These are phyloP conservation scores for Eimeria necatrix DNA, from an alignment of 169 alveolate species.

Conservation along the genomic window DNA sequence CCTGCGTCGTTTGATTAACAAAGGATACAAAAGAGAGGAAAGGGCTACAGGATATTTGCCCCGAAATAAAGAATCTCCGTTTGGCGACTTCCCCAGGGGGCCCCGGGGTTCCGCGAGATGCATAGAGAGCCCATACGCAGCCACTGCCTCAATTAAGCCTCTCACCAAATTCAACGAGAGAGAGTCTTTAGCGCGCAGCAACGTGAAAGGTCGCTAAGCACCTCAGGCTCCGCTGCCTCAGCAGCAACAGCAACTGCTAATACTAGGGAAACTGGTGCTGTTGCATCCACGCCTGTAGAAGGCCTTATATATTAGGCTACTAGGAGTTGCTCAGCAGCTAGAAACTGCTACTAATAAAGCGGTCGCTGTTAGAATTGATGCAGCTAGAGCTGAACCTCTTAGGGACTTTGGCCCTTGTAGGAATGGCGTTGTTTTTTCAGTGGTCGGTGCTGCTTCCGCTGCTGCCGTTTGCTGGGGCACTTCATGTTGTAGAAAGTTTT, in stretches of 20 bases:
- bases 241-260: conserved; percentile 84
- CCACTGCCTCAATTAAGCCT: conserved; percentile 4
- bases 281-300: no score
- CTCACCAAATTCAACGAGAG: conserved; percentile 65
- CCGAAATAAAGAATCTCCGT: conserved; percentile 92
- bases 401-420: no score
- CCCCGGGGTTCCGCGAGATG: conserved; percentile 83
- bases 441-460: not conserved
- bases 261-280: not conserved
- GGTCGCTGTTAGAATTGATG: not conserved
- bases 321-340: no score
- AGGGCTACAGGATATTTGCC: conserved; percentile 85
- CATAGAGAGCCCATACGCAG: conserved; percentile 69
- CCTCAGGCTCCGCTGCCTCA: conserved; percentile 68
- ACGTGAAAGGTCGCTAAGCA: not conserved
- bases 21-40: conserved; percentile 29
- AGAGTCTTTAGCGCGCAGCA: not conserved
- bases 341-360: not conserved
- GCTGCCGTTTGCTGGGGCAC: not conserved
- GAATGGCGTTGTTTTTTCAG: not conserved
- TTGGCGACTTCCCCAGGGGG: conserved; percentile 95
- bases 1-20: conserved; percentile 46
- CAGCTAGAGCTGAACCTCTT: not conserved
- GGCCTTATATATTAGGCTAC: no score
- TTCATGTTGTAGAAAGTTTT: not conserved